Base-by-base conservation (phyloP, 2,329 filamentous ascomycete species). In the Penicillium freii region DNA sequence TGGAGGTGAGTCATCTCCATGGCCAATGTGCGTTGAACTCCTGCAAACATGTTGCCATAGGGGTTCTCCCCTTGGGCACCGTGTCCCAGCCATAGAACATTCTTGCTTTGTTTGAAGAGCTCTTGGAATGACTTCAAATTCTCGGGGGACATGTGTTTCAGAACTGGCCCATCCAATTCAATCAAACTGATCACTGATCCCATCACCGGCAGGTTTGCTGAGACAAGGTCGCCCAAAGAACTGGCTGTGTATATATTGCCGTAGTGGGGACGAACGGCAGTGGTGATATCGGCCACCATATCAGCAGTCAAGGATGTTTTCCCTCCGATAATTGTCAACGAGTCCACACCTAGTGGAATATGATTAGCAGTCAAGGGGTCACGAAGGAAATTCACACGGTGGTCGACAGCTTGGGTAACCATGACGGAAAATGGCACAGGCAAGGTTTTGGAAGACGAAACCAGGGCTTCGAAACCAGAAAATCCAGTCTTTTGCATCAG, bases 361-460 rank as follows among this genome's bases (percentile, higher is more conserved):
- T 49, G 51, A 10, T n/a, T 25, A 2, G 53, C 31, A 4, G 53
- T 48, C 2, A 74, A 50, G 3, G 73, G 73, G 15, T 66, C 47
- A 1, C 71, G 68, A 10, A 75, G 49, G 25, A 67, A 61, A 2
- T 49, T 47, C 7, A 73, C 40, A 2, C 59, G 60, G 5, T 69
- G 58, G 56, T 76, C 68, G 1, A 75, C 63, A 1, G 75, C 75
- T 43, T 76, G 74, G 1, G 71, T 60, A 2, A 68, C 44, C 45
- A 75, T 66, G 3, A 75, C 63, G 6, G 66, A 68, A 2, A 65
- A 62, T 5, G 66, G 62, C 10, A 57, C 23, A 2, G 56, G 40
- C 1, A 50, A 34, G 0, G 50, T 36, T 27, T 38, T 31, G 3
- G 56, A 33, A 38, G 43, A 43, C 5, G 54, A 29, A 2, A 56